Evolutionary conservation across 1,284 basidiomycete species (phyloP), one percentile per base, ranked within the genome.

Genomic region (Cutaneotrichosporon cavernicola): DNA sequence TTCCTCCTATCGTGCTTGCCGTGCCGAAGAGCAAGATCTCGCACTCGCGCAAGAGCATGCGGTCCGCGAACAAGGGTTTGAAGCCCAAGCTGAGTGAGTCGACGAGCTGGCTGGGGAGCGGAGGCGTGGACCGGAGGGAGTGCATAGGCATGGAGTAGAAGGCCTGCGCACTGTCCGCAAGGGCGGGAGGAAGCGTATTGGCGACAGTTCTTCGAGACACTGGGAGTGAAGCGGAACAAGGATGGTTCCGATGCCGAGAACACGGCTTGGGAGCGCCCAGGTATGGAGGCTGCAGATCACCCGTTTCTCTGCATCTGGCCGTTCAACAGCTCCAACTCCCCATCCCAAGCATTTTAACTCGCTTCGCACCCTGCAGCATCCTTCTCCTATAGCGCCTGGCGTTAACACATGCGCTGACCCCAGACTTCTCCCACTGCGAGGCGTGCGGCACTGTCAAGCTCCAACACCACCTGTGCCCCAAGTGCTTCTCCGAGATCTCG

Each of bases 21-120:
- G 95, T 96, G 3, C 96, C 96, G 18, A 98, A 98, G 83, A 91
- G 90, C 81, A 97, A 97, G 83, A 86, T 88, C 10, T 93, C 93
- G 0, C 95, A 97, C 80, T 94, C 92, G 34, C 85, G 91, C 57
- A 98, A 98, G 80, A 86, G 89, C n/a, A 97, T 97, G 94, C 86
- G 95, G 34, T 87, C 87, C 63, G 90, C 94, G 4, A 93, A 96
- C 81, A 98, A 98, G 81, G 94, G 94, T 0, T 82, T 97, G 72
- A 94, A 95, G 81, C 94, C 97, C 80, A 93, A 94, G 78, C 87
- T 88, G 63, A 95, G 96, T 93, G 74, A 70, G 90, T 83, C 53
- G 50, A 8, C 11, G 30, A 32, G 26, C 10, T 52, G 50, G 51
- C 18, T n/a, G 18, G 50, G 18, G 34, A 4, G 31, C 9, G 51